Conservation (phyloP, 139 green algal species). For the Auxenochlorella pyrenoidosa region DNA sequence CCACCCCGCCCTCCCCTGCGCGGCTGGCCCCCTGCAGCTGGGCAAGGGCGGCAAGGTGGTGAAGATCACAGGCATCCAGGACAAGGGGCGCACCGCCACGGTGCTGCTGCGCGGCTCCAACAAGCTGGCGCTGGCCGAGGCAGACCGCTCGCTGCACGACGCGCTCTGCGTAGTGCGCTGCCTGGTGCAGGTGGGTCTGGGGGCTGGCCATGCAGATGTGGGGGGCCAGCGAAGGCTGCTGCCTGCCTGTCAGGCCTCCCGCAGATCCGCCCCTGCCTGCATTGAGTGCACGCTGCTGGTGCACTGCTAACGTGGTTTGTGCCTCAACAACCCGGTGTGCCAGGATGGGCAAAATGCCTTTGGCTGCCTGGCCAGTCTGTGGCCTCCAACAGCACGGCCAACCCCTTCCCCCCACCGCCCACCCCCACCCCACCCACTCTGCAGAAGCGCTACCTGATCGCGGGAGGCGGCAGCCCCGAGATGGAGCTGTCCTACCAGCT, state of each 20-base stretch:
- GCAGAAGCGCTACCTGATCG: constrained; percentile 93
- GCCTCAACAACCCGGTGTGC: too few relatives aligned
- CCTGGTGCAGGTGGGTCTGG: constrained; percentile 71
- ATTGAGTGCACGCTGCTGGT: too few relatives aligned
- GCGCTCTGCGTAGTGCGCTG: constrained; percentile 94
- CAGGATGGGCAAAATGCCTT: too few relatives aligned
- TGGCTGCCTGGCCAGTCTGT: too few relatives aligned
- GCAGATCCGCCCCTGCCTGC: too few relatives aligned
- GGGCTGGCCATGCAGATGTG: not conserved
- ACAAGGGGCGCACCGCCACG: constrained; percentile 89
- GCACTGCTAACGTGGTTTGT: too few relatives aligned
- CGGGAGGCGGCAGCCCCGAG: constrained; percentile 92
- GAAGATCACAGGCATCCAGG: constrained; percentile 94
- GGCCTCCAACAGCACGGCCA: too few relatives aligned
- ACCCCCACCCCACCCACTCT: not conserved
- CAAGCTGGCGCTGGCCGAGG: constrained; percentile 92
- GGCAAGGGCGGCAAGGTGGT: constrained; percentile 84
- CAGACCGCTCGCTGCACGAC: constrained; percentile 94
- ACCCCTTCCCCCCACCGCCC: too few relatives aligned
- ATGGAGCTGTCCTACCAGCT: constrained; percentile 92
- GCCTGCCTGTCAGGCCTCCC: not conserved
- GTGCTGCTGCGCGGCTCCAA: constrained; percentile 97
- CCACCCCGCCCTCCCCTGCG: not conserved
- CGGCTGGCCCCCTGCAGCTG: not conserved
- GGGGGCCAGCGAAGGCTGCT: not conserved